Evolutionary conservation across 768 basidiomycete genomes (phyloP).

Genomic region (Nidularia sp.): DNA sequence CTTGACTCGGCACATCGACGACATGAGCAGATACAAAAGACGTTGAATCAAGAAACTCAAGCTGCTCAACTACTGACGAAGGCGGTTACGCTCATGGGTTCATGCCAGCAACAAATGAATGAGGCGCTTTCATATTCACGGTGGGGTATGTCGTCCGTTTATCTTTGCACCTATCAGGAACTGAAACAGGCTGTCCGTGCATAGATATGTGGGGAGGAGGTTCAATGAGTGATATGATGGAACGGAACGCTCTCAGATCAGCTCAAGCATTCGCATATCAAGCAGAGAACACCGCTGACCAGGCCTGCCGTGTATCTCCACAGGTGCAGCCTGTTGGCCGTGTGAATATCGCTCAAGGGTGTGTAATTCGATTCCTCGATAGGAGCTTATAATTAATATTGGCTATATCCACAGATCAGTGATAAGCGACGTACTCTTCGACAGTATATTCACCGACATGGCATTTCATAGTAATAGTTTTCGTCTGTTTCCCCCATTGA

Average conservation of each 20-base stretch:
- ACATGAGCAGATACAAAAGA: slow-evolving; percentile 29
- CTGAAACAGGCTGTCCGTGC: slow-evolving; percentile 1
- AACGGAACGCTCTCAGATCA: slow-evolving; percentile 31
- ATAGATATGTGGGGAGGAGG: slow-evolving; percentile 40
- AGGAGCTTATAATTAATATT: neutral
- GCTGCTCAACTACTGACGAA: slow-evolving; percentile 32
- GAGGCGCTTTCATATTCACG: slow-evolving; percentile 36
- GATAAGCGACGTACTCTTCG: slow-evolving; percentile 35
- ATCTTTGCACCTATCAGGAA: neutral
- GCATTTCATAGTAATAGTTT: slow-evolving; percentile 32
- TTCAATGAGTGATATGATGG: slow-evolving; percentile 35
- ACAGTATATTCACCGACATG: slow-evolving; percentile 38
- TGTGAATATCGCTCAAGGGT: slow-evolving; percentile 36
- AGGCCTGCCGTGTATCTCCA: slow-evolving; percentile 31
- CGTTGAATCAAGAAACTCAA: slow-evolving; percentile 33
- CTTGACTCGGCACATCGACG: slow-evolving; percentile 22
- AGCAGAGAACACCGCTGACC: slow-evolving; percentile 28
- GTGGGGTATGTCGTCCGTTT: slow-evolving; percentile 22
- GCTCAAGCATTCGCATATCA: slow-evolving; percentile 31
- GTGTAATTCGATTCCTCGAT: neutral
- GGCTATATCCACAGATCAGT: slow-evolving; percentile 21
- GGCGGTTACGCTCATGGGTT: slow-evolving; percentile 28
- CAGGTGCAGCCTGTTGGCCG: slow-evolving; percentile 31
- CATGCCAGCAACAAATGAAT: slow-evolving; percentile 23
- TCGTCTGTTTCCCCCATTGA: neutral